Base-by-base conservation (phyloP, 1,139 yeast genomes). In the Magnusiomyces fungicola region DNA sequence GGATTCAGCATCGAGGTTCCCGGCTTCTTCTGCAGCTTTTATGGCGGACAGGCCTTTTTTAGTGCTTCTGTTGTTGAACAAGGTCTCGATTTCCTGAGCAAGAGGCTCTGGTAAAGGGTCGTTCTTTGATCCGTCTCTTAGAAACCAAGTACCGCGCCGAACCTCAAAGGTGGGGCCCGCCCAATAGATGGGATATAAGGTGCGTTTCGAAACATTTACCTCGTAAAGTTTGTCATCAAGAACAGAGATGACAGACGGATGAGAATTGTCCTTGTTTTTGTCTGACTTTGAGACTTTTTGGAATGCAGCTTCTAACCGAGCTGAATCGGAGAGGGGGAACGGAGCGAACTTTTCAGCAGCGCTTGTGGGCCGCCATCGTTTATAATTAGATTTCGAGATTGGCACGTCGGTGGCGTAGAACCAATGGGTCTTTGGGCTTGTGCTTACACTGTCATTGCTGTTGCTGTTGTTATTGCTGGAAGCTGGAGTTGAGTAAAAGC, bases 71-170 rank as follows among this genome's bases (percentile, higher is more conserved):
- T n/a, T n/a, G 48, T 33, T 51, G 62, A 77, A 83, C 0, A 78
- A 77, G 1, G 60, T 58, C 63, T 90, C 97, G 19, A 90, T 61
- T 48, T 77, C 79, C 1, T 70, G 68, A 0, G 95, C 71, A 3
- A 83, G 51, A 1, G 67, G 64, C 7, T 70, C 71, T 3, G 74
- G 65, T 25, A 88, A 66, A 0, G 97, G 97, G 5, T 64, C 61
- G 23, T 64, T 55, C 30, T 60, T 55, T 34, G 62, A 58, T 2
- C 83, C 81, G 48, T 77, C 78, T 3, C 76, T 64, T 46, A 73
- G 70, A 61, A 87, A 88, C 98, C 98, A 90, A 1, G 80, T 66
- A 0, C 96, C 96, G 47, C 97, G 69, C 36, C 96, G 72, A 1
- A 90, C 86, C 55, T 85, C 92, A 61, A 81, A 92, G 0, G 72